Evolutionary conservation across 768 basidiomycete species (phyloP).

Genomic region (Tricholoma saponaceum): DNA sequence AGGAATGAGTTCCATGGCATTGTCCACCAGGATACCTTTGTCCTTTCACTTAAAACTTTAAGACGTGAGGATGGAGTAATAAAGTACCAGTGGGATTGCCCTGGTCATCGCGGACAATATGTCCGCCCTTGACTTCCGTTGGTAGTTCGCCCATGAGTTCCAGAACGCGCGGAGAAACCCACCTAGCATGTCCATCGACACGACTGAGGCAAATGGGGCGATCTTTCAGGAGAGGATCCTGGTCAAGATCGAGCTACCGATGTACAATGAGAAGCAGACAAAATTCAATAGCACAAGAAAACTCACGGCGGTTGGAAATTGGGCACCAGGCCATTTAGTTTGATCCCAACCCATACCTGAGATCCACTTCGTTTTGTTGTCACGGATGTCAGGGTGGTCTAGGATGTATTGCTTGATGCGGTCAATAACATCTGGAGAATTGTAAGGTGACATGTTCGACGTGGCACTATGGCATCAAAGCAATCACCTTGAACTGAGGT

Average conservation of each 20-base stretch:
- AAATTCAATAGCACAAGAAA: background rate
- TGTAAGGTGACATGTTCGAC: background rate
- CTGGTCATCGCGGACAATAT: conserved; percentile 57
- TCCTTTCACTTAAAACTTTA: background rate
- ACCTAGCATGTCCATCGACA: conserved; percentile 81
- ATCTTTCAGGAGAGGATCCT: conserved; percentile 60
- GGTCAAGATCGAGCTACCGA: conserved; percentile 67
- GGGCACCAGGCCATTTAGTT: conserved; percentile 60
- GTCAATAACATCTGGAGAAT: conserved; percentile 54
- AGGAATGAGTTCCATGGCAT: conserved; percentile 76
- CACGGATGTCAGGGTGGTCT: conserved; percentile 49
- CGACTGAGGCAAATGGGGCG: conserved; percentile 72
- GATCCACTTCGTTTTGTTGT: conserved; percentile 64
- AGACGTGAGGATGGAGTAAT: background rate
- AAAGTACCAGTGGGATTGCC: conserved; percentile 65
- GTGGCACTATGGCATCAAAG: background rate
- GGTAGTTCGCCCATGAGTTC: conserved; percentile 62
- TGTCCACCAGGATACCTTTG: conserved; percentile 77
- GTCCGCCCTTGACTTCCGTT: conserved; percentile 62
- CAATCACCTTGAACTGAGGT: conserved; percentile 53
- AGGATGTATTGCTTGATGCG: conserved; percentile 56
- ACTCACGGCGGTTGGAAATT: conserved; percentile 72
- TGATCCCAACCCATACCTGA: conserved; percentile 95
- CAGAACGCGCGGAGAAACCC: conserved; percentile 79
- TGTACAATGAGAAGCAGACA: background rate